These are phyloP conservation scores for Aspergillus fructus DNA, from an alignment of 2,329 filamentous ascomycete genomes.

Conservation along the genomic window DNA sequence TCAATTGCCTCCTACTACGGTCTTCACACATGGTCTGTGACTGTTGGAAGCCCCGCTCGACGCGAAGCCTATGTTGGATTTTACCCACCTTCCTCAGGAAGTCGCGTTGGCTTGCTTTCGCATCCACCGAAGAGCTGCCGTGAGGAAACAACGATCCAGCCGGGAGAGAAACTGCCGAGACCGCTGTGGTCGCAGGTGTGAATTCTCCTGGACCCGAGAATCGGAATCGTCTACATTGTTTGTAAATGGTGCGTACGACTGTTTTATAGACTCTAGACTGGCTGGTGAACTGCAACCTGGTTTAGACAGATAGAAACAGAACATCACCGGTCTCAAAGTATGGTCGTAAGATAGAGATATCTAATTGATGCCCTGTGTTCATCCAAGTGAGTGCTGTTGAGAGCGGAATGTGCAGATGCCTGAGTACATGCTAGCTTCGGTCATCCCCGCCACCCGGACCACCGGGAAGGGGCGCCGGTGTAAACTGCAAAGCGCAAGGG, in stretches of 20 bases:
- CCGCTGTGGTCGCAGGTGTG: slow-evolving; percentile 40
- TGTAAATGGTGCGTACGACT: background rate
- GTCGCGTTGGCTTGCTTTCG: slow-evolving; percentile 26
- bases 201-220: slow-evolving; percentile 8
- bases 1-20: slow-evolving; percentile 92
- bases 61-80: slow-evolving; percentile 83
- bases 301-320: background rate
- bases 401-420: background rate
- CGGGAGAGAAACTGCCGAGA: slow-evolving; percentile 37
- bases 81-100: slow-evolving; percentile 34
- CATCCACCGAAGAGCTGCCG: slow-evolving; percentile 27
- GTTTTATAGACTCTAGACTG: background rate
- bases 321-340: background rate
- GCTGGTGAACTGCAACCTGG: background rate
- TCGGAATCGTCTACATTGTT: background rate
- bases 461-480: background rate
- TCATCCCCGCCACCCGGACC: background rate
- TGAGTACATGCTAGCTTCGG: background rate
- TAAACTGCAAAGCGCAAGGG: slow-evolving; percentile 1
- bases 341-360: background rate
- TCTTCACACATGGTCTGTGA: slow-evolving; percentile 77
- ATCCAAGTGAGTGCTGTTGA: background rate
- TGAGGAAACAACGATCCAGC: slow-evolving; percentile 28
- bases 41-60: slow-evolving; percentile 66
- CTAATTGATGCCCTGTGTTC: background rate